Base-by-base conservation (phyloP, 2,329 filamentous ascomycete species). In the Diaporthe batatas region DNA sequence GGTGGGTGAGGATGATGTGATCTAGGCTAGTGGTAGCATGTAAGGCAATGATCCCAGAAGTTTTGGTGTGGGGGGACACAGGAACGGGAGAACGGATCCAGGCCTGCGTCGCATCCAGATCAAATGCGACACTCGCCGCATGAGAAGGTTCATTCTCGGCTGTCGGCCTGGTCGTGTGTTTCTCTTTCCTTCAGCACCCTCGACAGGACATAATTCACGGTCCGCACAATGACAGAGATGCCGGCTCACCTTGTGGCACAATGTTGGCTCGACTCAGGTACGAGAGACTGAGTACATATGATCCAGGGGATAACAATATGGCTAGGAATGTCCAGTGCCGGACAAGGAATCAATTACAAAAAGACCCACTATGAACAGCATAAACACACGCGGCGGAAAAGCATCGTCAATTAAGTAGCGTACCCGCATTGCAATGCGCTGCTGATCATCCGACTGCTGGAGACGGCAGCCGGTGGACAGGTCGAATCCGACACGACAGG, bases 1-100 rank as follows among this genome's bases (percentile, higher is more conserved):
- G 58, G 65, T 51, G 12, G 44, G 18, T n/a, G 42, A 51, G 53
- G 44, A 74, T 74, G 73, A 23, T 74, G 73, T 74, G 73, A 74
- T 74, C 34, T 16, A 34, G 70, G 49, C 73, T 74, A 74, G 64
- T 53, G 58, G 70, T 59, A 68, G 64, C 59, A 74, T 57, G 39
- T 6, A 72, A 51, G 57, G 49, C 70, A 68, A 59, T 29, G 39
- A 34, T 55, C 58, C 55, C 47, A 59, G 44, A 54, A 57, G 21
- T n/a, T 29, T 29, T 2, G 29, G 29, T 2, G 29, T 2, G 29
- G 29, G 29, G 29, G 29, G 29, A 29, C n/a, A 53, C 47, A 67
- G 47, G 47, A 49, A 67, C 42, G 34, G 32, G 47, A 67, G 18
- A 53, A 64, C 18, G 68, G 47, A 58, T 53, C 57, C 49, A 64